These are phyloP conservation scores for Raffaelea ambrosiae DNA, from an alignment of 2,329 filamentous ascomycete species.

Conservation along the genomic window DNA sequence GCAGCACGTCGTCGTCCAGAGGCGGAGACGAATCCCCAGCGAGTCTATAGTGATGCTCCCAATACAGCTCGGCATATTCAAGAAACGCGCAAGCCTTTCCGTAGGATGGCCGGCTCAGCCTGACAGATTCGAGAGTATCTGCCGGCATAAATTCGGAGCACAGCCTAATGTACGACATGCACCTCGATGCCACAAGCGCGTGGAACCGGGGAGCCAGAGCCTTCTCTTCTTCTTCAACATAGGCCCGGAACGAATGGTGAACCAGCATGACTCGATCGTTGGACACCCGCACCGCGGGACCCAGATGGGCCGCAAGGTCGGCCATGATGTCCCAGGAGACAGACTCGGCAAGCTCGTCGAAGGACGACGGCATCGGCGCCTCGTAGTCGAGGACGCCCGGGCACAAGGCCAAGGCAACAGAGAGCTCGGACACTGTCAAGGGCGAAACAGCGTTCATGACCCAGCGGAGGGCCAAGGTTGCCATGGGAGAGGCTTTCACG, in stretches of 20 bases:
- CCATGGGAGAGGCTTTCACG: background rate
- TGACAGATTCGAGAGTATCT: background rate
- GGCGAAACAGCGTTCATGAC: slow-evolving; percentile 2
- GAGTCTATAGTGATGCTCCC: background rate
- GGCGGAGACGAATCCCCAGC: background rate
- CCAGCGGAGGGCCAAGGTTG: slow-evolving; percentile 3
- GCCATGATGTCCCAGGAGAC: slow-evolving; percentile 7
- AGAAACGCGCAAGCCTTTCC: background rate
- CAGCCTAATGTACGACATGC: background rate
- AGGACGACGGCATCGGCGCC: background rate
- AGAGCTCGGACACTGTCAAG: slow-evolving; percentile 1
- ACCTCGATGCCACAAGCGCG: background rate
- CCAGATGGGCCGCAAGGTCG: background rate
- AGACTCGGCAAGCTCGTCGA: background rate
- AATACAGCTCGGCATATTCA: slow-evolving; percentile 4
- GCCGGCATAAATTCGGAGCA: background rate
- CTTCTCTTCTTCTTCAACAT: background rate
- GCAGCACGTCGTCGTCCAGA: background rate
- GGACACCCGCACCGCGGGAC: background rate
- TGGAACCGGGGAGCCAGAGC: background rate
- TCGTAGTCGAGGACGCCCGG: background rate
- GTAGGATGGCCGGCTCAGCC: background rate
- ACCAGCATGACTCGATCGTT: slow-evolving; percentile 1
- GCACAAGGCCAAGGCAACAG: slow-evolving; percentile 2
- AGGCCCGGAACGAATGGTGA: slow-evolving; percentile 2